phyloP scores from a whole-genome alignment of 2,329 filamentous ascomycete species.

The Orbilia blumenaviensis region DNA sequence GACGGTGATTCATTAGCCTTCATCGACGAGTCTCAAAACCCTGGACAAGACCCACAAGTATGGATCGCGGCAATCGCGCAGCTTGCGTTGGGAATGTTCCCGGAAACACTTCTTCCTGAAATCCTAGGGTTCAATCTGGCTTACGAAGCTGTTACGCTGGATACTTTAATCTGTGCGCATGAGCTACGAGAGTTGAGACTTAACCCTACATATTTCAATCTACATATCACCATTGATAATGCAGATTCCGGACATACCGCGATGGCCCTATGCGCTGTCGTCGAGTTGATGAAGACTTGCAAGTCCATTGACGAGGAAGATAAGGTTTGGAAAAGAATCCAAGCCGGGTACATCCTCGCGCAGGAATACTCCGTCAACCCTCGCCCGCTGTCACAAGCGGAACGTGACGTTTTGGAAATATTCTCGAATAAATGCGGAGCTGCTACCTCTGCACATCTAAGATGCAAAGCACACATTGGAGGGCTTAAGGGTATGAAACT shows the following conservation, averaged over 20 bases:
- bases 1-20: conserved; percentile 58
- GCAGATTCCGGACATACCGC: conserved; percentile 64
- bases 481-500: conserved; percentile 58
- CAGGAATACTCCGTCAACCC: conserved; percentile 54
- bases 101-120: conserved; percentile 65
- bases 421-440: conserved; percentile 61
- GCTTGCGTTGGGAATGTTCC: conserved; percentile 64
- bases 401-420: conserved; percentile 20
- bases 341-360: conserved; percentile 62
- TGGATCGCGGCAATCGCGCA: conserved; percentile 65
- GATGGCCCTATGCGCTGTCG: conserved; percentile 63
- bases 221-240: conserved; percentile 67
- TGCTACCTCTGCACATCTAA: conserved; percentile 62
- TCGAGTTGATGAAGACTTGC: conserved; percentile 61
- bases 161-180: conserved; percentile 61
- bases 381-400: neutral
- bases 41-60: conserved; percentile 57
- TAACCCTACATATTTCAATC: conserved; percentile 64
- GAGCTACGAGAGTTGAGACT: conserved; percentile 64
- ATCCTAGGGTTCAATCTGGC: conserved; percentile 66
- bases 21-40: conserved; percentile 59
- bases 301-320: conserved; percentile 56
- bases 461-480: conserved; percentile 62
- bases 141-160: conserved; percentile 63
- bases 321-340: conserved; percentile 59